Conservation (phyloP, 2,329 filamentous ascomycete genomes). For the Alternaria postmessia region DNA sequence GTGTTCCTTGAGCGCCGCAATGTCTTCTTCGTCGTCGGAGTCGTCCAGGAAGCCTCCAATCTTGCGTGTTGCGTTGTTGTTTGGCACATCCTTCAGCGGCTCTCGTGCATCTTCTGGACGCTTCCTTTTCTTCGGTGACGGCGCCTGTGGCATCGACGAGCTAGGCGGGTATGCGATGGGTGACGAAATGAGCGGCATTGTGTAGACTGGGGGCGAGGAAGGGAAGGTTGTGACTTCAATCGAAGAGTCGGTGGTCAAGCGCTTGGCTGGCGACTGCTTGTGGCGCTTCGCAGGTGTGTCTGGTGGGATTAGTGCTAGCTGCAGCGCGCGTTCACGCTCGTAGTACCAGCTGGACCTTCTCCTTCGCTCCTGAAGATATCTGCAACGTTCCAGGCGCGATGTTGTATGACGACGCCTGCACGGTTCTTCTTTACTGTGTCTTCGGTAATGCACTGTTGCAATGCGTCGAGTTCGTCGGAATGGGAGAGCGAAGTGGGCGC, state of each 20-base stretch:
- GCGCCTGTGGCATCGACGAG: conserved; percentile 51
- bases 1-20: conserved; percentile 51
- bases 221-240: conserved; percentile 25
- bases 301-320: conserved; percentile 32
- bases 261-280: conserved; percentile 16
- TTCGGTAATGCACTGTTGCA: conserved; percentile 54
- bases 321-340: conserved; percentile 5
- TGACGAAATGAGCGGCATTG: conserved; percentile 69
- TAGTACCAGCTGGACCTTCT: conserved; percentile 49
- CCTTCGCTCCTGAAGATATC: conserved; percentile 62
- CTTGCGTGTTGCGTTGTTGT: conserved; percentile 46
- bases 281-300: conserved; percentile 45
- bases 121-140: conserved; percentile 52
- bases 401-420: conserved; percentile 59
- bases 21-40: conserved; percentile 53
- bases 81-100: conserved; percentile 44
- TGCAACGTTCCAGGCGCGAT: conserved; percentile 57
- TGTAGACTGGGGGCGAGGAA: conserved; percentile 60
- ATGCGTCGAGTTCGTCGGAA: conserved; percentile 59
- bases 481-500: conserved; percentile 36
- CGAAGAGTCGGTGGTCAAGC: conserved; percentile 22
- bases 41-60: conserved; percentile 52
- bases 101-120: conserved; percentile 38
- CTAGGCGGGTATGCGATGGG: conserved; percentile 65
- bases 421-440: conserved; percentile 53